Evolutionary conservation across 352 stramenopile species (phyloP), one percentile per base, ranked within the genome.

Genomic region (Thraustotheca clavata): DNA sequence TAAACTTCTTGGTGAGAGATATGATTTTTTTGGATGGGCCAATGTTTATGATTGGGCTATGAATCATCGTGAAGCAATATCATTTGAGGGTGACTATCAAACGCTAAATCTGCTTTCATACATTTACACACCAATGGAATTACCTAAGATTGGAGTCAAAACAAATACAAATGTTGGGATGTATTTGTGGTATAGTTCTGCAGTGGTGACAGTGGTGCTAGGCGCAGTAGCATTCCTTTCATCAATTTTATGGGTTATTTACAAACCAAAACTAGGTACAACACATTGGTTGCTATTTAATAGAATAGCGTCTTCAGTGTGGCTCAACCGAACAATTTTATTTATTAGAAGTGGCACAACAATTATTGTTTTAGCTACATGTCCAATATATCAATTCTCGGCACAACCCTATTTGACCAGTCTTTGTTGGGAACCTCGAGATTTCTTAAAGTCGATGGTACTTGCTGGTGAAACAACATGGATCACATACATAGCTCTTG

Each of bases 251-350:
- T 18, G 27, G n/a, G 39, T 52, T 9, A 31, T 24, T 11, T 52
- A 14, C 9, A 31, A 31, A 8, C 57, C 18, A 1, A 31, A 18
- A 26, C 31, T 41, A 8, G 57, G 57, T n/a, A 12, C 14, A n/a
- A n/a, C n/a, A n/a, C 46, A 65, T 34, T 65, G 57, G 57, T 54
- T 65, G 33, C 31, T 65, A 18, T 65, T 65, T 34, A 65, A 65
- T 33, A 40, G 57, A 8, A 43, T 65, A 20, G 40, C 57, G 1
- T 26, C n/a, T n/a, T n/a, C n/a, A n/a, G n/a, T n/a, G n/a, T n/a
- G n/a, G 57, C 24, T 65, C 1, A 43, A 43, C 14, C 57, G 57
- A 18, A 27, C 27, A 12, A 20, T 65, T 12, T 22, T 65, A 3
- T 5, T 65, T 8, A 8, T 65, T 2, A 29, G 57, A 11, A 43